A percentile compares a stretch with the other conserved stretches of the same genome.
Conservation (phyloP, 768 basidiomycete species). For the Leccinum obscurum region DNA sequence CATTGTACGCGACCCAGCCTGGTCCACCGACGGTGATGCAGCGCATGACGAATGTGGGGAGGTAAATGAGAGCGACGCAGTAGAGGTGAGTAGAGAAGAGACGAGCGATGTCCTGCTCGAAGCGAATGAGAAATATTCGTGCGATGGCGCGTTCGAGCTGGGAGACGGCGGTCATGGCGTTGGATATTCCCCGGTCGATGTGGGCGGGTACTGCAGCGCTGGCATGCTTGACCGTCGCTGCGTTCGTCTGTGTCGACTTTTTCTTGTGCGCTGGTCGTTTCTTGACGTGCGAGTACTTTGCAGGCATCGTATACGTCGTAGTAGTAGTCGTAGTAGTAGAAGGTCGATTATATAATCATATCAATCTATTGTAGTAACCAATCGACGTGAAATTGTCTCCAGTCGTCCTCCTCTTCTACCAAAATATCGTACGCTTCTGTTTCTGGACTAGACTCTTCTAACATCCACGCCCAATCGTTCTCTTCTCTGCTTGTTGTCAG, state of each 20-base stretch:
- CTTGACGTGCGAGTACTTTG: conserved; percentile 77
- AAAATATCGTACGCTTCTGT: conserved; percentile 11
- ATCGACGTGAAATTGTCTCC: conserved; percentile 58
- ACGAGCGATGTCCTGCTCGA: conserved; percentile 73
- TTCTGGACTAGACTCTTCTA: conserved; percentile 33
- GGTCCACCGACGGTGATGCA: conserved; percentile 62
- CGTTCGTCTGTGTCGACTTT: conserved; percentile 30
- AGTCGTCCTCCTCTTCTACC: conserved; percentile 44
- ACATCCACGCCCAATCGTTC: conserved; percentile 20
- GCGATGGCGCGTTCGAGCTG: conserved; percentile 70
- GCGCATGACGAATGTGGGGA: conserved; percentile 68
- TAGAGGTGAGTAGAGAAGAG: conserved; percentile 72
- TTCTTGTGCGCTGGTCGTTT: conserved; percentile 53
- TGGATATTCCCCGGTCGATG: conserved; percentile 53
- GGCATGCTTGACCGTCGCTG: neutral
- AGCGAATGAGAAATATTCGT: conserved; percentile 64
- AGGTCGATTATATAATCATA: neutral
- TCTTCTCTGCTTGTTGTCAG: neutral
- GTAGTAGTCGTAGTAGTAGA: neutral
- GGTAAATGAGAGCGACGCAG: conserved; percentile 59
- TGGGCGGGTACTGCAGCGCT: conserved; percentile 40
- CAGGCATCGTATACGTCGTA: conserved; percentile 46
- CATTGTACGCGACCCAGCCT: conserved; percentile 67
- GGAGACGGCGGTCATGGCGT: conserved; percentile 60
- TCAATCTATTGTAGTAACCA: conserved; percentile 24